Conservation (phyloP, 495 filamentous ascomycete species). For the Terfezia claveryi region DNA sequence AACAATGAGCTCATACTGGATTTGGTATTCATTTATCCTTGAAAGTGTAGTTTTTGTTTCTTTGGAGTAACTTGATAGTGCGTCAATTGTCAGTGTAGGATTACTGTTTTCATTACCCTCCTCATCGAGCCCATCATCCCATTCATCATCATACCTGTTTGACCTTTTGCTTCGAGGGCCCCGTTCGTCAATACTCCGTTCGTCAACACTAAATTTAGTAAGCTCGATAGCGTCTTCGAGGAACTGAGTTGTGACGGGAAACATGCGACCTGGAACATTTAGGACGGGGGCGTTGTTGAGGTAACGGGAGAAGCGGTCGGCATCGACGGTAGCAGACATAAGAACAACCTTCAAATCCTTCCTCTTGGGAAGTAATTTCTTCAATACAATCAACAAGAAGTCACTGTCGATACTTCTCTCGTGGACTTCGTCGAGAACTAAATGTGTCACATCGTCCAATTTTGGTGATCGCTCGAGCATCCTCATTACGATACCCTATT, state of each 20-base stretch:
- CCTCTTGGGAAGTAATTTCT: constrained; percentile 48
- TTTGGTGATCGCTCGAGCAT: constrained; percentile 82
- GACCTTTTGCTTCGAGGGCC: constrained; percentile 21
- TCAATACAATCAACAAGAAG: constrained; percentile 75
- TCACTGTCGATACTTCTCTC: constrained; percentile 90
- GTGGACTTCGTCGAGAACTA: constrained; percentile 88
- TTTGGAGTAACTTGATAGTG: constrained; percentile 46
- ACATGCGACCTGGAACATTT: constrained; percentile 77
- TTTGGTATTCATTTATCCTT: constrained; percentile 63
- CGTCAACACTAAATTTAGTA: constrained; percentile 45
- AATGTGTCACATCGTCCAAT: constrained; percentile 68
- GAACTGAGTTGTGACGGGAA: constrained; percentile 69
- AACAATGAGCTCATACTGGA: constrained; percentile 65
- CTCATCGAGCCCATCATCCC: constrained; percentile 20
- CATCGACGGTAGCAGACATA: constrained; percentile 93
- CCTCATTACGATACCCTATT: constrained; percentile 76
- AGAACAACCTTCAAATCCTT: constrained; percentile 64
- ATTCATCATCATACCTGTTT: neutral
- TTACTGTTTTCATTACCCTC: constrained; percentile 9
- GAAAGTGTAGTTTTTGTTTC: constrained; percentile 50
- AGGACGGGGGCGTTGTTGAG: constrained; percentile 63
- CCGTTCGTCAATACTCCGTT: constrained; percentile 31
- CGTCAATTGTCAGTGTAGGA: constrained; percentile 22
- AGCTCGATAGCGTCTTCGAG: constrained; percentile 78
- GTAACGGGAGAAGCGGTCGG: constrained; percentile 73